phyloP scores from a whole-genome alignment of 2,329 filamentous ascomycete genomes.

The Hymenoscyphus infarciens region DNA sequence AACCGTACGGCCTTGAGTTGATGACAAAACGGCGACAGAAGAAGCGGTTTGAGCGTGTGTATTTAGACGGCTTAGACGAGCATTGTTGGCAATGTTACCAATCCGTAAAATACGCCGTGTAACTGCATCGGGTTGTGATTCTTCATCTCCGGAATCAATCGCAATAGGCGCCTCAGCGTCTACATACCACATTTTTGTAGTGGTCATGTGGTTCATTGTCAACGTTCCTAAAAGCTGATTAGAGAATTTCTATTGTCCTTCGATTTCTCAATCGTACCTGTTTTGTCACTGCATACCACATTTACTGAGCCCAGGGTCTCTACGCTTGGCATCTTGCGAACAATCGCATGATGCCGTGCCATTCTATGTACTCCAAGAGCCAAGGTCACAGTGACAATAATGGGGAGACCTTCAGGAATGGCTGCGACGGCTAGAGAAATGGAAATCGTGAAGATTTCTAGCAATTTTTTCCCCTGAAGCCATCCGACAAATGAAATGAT shows the following conservation, averaged over 20 bases:
- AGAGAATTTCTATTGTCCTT: conserved; percentile 19
- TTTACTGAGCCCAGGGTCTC: conserved; percentile 98
- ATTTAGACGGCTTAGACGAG: conserved; percentile 69
- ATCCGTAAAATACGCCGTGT: conserved; percentile 80
- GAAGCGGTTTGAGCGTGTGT: conserved; percentile 66
- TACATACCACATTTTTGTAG: conserved; percentile 94
- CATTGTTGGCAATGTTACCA: conserved; percentile 96
- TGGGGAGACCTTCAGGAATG: conserved; percentile 92
- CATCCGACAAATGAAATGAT: conserved; percentile 90
- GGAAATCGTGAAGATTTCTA: conserved; percentile 97
- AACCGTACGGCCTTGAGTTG: conserved; percentile 61
- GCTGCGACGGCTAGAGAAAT: conserved; percentile 95
- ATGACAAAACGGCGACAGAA: conserved; percentile 79
- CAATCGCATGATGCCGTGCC: conserved; percentile 92
- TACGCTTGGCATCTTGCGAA: conserved; percentile 91
- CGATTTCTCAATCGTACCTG: conserved; percentile 48
- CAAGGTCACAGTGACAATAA: conserved; percentile 96
- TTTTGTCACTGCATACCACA: conserved; percentile 99
- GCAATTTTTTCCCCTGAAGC: conserved; percentile 79
- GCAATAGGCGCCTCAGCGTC: conserved; percentile 53
- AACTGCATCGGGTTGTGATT: conserved; percentile 64
- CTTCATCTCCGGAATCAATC: conserved; percentile 52
- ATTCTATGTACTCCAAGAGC: conserved; percentile 93
- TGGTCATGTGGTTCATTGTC: conserved; percentile 98
- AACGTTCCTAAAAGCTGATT: conserved; percentile 62